phyloP scores from a whole-genome alignment of 768 basidiomycete genomes.

The Suillus cothurnatus region DNA sequence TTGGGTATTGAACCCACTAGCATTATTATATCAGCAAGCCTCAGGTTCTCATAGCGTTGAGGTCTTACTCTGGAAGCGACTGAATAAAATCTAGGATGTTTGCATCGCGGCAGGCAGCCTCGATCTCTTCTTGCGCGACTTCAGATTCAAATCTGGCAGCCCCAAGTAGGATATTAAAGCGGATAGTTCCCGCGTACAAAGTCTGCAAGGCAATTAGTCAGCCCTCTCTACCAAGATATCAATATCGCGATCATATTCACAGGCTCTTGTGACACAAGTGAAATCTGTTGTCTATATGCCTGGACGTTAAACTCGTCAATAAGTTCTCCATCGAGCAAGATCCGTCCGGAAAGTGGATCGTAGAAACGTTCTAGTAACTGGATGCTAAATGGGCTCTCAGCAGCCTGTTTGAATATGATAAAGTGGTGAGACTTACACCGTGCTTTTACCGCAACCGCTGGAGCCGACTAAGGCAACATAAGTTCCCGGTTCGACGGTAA shows the following conservation, averaged over 20 bases:
- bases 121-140: slow-evolving; percentile 86
- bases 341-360: slow-evolving; percentile 71
- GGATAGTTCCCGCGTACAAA: slow-evolving; percentile 85
- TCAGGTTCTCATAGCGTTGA: not conserved
- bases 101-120: slow-evolving; percentile 81
- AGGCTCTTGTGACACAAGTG: slow-evolving; percentile 91
- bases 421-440: slow-evolving; percentile 51
- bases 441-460: slow-evolving; percentile 81
- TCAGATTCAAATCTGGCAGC: slow-evolving; percentile 73
- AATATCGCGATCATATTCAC: slow-evolving; percentile 22
- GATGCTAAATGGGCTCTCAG: slow-evolving; percentile 46
- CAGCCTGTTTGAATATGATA: not conserved
- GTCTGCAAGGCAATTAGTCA: slow-evolving; percentile 38
- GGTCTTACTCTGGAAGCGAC: slow-evolving; percentile 72
- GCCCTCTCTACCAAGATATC: slow-evolving; percentile 9
- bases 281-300: slow-evolving; percentile 86
- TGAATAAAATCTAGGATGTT: slow-evolving; percentile 91
- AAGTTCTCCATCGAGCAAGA: slow-evolving; percentile 74
- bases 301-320: slow-evolving; percentile 79
- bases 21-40: slow-evolving; percentile 14
- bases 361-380: slow-evolving; percentile 88
- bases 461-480: slow-evolving; percentile 84
- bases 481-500: slow-evolving; percentile 74
- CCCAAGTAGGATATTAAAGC: slow-evolving; percentile 90
- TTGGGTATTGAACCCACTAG: slow-evolving; percentile 85